Conservation (phyloP, 139 green algal genomes). For the Chloropicon primus region DNA sequence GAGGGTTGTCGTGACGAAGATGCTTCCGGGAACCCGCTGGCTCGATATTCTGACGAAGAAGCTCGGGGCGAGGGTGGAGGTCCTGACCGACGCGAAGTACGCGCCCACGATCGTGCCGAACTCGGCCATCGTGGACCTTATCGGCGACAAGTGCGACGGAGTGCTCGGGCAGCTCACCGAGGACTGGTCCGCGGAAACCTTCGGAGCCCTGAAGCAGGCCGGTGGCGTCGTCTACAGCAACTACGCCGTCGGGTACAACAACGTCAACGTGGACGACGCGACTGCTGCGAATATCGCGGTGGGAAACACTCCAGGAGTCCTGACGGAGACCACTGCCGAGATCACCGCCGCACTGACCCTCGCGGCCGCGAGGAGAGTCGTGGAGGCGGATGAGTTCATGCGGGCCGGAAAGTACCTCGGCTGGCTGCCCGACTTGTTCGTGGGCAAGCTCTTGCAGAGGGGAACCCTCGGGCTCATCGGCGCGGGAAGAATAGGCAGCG, state of each 20-base stretch:
- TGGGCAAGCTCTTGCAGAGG: conserved; percentile 30
- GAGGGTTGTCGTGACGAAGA: conserved; percentile 92
- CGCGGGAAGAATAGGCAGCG: conserved; percentile 79
- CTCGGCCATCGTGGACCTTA: conserved; percentile 68
- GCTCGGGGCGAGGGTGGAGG: conserved; percentile 38
- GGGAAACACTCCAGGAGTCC: conserved; percentile 82
- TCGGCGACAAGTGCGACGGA: conserved; percentile 78
- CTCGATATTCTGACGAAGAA: conserved; percentile 58
- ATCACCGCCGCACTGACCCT: conserved; percentile 85
- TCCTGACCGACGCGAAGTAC: background rate
- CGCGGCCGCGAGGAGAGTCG: conserved; percentile 72
- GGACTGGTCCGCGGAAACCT: conserved; percentile 70
- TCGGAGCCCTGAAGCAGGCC: conserved; percentile 65
- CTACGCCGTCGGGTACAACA: conserved; percentile 99
- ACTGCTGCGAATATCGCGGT: conserved; percentile 81
- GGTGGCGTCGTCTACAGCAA: conserved; percentile 85
- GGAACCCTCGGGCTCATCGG: conserved; percentile 94
- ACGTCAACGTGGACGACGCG: conserved; percentile 78
- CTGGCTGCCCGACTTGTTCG: conserved; percentile 90
- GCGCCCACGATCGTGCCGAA: conserved; percentile 74
- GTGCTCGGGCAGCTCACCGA: conserved; percentile 91
- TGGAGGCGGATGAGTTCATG: conserved; percentile 96
- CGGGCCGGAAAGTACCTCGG: conserved; percentile 81
- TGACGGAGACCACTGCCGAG: conserved; percentile 83
- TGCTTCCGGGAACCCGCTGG: conserved; percentile 81